These are phyloP conservation scores for Phytopythium litorale DNA, from an alignment of 352 stramenopile species.

Conservation along the genomic window DNA sequence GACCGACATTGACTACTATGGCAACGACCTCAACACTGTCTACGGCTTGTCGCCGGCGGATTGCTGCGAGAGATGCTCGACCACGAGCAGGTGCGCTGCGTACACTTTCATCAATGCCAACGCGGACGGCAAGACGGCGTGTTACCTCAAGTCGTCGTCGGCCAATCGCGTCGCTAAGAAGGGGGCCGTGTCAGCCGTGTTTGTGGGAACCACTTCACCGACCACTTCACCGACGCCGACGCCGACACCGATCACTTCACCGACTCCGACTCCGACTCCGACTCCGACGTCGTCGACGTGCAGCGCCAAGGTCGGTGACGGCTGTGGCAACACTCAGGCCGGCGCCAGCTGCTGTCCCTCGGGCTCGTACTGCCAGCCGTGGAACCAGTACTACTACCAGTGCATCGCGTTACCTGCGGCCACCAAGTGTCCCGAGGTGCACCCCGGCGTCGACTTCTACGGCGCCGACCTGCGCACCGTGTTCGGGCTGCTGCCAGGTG, in stretches of 20 bases:
- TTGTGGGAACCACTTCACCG: constrained; percentile 9
- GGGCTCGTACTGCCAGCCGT: constrained; percentile 45
- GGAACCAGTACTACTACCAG: constrained; percentile 51
- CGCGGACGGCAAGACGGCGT: constrained; percentile 36
- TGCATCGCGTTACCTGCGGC: constrained; percentile 29
- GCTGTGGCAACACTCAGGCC: constrained; percentile 29
- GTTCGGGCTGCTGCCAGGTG: constrained; percentile 31
- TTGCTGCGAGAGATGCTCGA: constrained; percentile 36
- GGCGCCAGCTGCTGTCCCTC: constrained; percentile 46
- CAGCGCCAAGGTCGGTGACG: constrained; percentile 18
- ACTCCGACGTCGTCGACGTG: constrained; percentile 17
- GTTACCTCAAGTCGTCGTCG: constrained; percentile 40
- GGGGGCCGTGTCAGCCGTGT: background rate
- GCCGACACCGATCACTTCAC: background rate
- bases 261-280: background rate
- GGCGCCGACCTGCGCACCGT: constrained; percentile 37
- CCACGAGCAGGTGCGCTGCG: constrained; percentile 40
- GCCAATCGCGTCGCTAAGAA: background rate
- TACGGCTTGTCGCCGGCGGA: constrained; percentile 32
- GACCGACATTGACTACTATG: constrained; percentile 48
- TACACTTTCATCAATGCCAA: constrained; percentile 67
- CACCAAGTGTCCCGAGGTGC: constrained; percentile 34
- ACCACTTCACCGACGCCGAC: background rate
- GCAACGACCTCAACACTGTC: constrained; percentile 40
- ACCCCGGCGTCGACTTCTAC: constrained; percentile 41